Evolutionary conservation across 78 protist genomes (phyloP).

Genomic region (Emiliania huxleyi): DNA sequence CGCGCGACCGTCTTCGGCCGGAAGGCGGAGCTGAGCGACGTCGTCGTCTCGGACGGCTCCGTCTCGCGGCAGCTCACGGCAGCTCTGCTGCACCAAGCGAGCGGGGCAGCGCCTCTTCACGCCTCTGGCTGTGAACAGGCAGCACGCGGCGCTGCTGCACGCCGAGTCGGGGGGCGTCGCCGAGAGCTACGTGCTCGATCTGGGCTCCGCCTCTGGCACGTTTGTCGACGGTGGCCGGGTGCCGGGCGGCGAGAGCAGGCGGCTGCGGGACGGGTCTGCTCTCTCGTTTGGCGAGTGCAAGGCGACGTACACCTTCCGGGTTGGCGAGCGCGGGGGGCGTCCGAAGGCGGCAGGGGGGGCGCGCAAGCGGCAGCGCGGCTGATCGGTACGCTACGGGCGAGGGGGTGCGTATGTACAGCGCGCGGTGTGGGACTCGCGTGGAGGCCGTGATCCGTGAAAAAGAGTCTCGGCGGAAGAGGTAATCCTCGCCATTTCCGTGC

Average conservation of each 20-base stretch:
- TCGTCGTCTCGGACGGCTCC: not conserved
- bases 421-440: too few species aligned
- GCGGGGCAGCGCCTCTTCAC: too few species aligned
- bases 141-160: not conserved
- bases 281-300: not conserved
- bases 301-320: not conserved
- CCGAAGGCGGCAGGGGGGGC: not conserved
- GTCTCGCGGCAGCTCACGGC: not conserved
- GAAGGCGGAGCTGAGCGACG: not conserved
- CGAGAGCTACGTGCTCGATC: not conserved
- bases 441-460: too few species aligned
- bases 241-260: not conserved
- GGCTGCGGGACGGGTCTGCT: not conserved
- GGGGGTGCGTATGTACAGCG: too few species aligned
- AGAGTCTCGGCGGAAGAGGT: too few species aligned
- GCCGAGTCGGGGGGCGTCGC: not conserved
- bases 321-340: not conserved
- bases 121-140: too few species aligned
- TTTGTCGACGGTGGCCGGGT: not conserved
- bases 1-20: not conserved
- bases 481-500: too few species aligned
- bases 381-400: too few species aligned
- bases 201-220: not conserved
- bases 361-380: not conserved
- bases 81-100: too few species aligned